A percentile compares a stretch with the other conserved stretches of the same genome.
Conservation (phyloP, 139 green algal genomes). For the Picochlorum sp. region DNA sequence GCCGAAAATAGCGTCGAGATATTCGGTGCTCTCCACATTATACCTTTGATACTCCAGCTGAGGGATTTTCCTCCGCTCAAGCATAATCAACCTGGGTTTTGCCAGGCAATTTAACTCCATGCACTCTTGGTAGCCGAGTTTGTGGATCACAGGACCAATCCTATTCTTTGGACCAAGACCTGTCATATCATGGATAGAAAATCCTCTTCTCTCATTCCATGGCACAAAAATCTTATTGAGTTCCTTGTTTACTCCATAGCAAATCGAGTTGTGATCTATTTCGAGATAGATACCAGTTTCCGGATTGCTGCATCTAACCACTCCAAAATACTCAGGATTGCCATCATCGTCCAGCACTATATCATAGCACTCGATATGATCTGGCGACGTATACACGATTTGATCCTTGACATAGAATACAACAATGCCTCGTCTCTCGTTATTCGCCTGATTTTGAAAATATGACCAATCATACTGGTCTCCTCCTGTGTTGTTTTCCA, state of each 20-base stretch:
- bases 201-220: not conserved
- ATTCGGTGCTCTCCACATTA: not conserved
- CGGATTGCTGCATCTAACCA: not conserved
- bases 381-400: not conserved
- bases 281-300: not conserved
- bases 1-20: not conserved
- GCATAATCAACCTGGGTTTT: not conserved
- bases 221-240: not conserved
- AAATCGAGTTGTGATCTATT: not conserved
- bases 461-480: not conserved
- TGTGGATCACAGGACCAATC: constrained; percentile 7
- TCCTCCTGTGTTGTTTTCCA: not conserved
- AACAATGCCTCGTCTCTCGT: not conserved
- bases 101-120: not conserved
- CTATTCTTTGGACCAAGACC: not conserved
- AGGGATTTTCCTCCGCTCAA: not conserved
- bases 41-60: not conserved
- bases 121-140: not conserved
- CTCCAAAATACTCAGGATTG: not conserved
- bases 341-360: not conserved
- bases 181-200: constrained; percentile 4
- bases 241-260: not conserved
- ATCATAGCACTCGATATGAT: not conserved
- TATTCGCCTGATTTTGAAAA: constrained; percentile 1
- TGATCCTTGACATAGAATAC: not conserved